Evolutionary conservation across 805 yeast species (phyloP), one percentile per base, ranked within the genome.

Genomic region (Candida anglica): DNA sequence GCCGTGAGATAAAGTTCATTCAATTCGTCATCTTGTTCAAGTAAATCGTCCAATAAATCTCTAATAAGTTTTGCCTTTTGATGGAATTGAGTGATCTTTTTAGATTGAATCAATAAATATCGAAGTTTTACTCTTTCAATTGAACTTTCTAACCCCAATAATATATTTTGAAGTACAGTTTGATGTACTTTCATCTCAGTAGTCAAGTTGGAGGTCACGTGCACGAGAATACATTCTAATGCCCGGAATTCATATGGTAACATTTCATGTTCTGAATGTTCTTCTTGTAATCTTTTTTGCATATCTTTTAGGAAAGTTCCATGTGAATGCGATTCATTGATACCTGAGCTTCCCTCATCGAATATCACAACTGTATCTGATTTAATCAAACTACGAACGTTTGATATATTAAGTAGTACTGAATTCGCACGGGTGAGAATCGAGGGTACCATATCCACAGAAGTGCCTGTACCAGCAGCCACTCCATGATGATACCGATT

Each of bases 211-310:
- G 84, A 71, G 24, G 87, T 72, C 2, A 86, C 95, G 33, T 85
- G 81, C 19, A 86, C 78, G 42, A 93, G 73, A 6, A 93, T 83
- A 0, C 94, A 79, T 50, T 93, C 98, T 25, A 93, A 53, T 0
- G 97, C 98, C 30, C 95, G 66, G 50, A 89, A 80, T 52, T 93
- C 98, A 56, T 88, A 93, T 0, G 96, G 91, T 14, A 87, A 2
- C 58, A 48, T 10, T 39, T 41, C 46, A 11, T 54, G 56, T 3
- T 44, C 48, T 11, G 58, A 58, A 3, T 56, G 52, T 6, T 47
- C 52, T 5, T 59, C 50, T 19, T 56, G 47, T 27, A 76, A 53
- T 21, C 69, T 62, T 13, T 50, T 53, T 3, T 63, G 50, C 44
- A 76, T 43, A 28, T 66, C 73, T 21, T 60, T 56, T 9, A 75